Percentiles rank a stretch among this genome's conserved stretches.
phyloP scores from a whole-genome alignment of 2,329 filamentous ascomycete species.

The Tolypocladium ophioglossoides region DNA sequence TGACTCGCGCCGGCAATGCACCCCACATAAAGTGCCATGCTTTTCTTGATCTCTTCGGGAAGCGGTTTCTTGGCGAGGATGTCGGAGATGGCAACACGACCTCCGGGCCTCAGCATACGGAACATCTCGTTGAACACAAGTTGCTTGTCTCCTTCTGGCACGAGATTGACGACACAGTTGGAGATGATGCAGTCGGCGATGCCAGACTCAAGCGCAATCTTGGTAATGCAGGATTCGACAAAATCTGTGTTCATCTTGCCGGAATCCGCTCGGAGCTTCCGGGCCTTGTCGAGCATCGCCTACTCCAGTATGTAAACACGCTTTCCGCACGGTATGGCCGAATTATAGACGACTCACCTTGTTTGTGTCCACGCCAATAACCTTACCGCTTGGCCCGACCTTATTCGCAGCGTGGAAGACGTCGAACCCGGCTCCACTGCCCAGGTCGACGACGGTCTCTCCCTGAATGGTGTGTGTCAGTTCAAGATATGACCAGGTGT shows the following conservation, averaged over 20 bases:
- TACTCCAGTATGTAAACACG: constrained; percentile 10
- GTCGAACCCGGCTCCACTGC: constrained; percentile 47
- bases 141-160: constrained; percentile 40
- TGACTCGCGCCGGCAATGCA: constrained; percentile 48
- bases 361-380: constrained; percentile 51
- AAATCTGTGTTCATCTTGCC: constrained; percentile 36
- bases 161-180: constrained; percentile 54
- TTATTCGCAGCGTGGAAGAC: constrained; percentile 41
- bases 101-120: constrained; percentile 45
- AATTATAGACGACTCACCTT: constrained; percentile 25
- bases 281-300: constrained; percentile 44
- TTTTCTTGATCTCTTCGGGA: constrained; percentile 32
- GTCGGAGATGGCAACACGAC: constrained; percentile 48
- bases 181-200: constrained; percentile 44
- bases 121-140: constrained; percentile 46
- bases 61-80: constrained; percentile 43
- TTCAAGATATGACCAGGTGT: background rate
- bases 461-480: constrained; percentile 23
- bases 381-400: constrained; percentile 35
- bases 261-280: constrained; percentile 28
- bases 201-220: constrained; percentile 29
- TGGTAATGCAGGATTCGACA: constrained; percentile 38
- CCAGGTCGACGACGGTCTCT: constrained; percentile 47
- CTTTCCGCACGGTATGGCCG: background rate
- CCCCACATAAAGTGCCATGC: constrained; percentile 45